Conservation (phyloP, 192 early-diverging fungal genomes). For the Coemansia brasiliensis region DNA sequence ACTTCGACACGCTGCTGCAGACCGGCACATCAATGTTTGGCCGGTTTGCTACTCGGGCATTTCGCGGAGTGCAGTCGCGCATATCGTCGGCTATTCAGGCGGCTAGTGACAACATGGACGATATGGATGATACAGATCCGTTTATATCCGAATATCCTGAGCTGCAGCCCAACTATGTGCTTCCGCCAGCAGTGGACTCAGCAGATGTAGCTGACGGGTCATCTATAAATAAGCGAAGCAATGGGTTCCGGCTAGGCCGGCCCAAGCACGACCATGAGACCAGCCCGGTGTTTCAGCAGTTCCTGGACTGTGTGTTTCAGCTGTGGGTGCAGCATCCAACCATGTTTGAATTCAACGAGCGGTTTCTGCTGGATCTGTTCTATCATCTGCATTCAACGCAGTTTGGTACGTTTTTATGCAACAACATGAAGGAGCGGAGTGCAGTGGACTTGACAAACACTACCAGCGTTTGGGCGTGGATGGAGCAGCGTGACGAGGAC, state of each 20-base stretch:
- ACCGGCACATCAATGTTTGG: slow-evolving; percentile 42
- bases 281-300: slow-evolving; percentile 95
- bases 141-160: slow-evolving; percentile 32
- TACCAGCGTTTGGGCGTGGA: slow-evolving; percentile 78
- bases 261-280: slow-evolving; percentile 72
- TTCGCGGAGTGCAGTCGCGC: slow-evolving; percentile 46
- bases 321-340: slow-evolving; percentile 82
- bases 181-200: not conserved
- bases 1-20: slow-evolving; percentile 30
- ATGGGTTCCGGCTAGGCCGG: slow-evolving; percentile 37
- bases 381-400: slow-evolving; percentile 87
- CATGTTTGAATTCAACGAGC: slow-evolving; percentile 91
- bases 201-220: not conserved
- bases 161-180: slow-evolving; percentile 36
- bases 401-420: slow-evolving; percentile 94
- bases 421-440: slow-evolving; percentile 77
- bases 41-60: slow-evolving; percentile 39
- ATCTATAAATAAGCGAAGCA: not conserved
- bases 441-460: slow-evolving; percentile 54
- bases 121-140: slow-evolving; percentile 32
- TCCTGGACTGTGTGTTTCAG: slow-evolving; percentile 96
- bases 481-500: slow-evolving; percentile 21
- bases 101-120: slow-evolving; percentile 43
- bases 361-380: slow-evolving; percentile 77
- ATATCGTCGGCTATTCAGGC: slow-evolving; percentile 49